phyloP scores from a whole-genome alignment of 2,329 filamentous ascomycete genomes.

The Elsinoe necatrix region DNA sequence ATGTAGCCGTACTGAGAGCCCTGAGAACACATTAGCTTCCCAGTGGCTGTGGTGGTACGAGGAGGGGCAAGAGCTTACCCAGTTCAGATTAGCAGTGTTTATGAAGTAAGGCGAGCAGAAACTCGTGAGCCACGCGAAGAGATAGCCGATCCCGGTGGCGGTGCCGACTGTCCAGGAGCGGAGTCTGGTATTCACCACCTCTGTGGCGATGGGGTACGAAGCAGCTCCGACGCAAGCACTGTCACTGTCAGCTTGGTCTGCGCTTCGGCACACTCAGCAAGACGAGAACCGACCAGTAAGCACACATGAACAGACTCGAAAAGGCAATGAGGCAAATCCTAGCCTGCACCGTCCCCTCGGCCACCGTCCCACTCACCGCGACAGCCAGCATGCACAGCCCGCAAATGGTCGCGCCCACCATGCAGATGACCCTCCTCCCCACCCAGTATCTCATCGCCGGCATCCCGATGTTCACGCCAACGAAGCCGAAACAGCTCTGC shows the following conservation, averaged over 20 bases:
- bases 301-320: slow-evolving; percentile 45
- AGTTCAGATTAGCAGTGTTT: slow-evolving; percentile 44
- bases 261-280: background rate
- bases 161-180: slow-evolving; percentile 48
- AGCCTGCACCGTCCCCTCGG: slow-evolving; percentile 22
- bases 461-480: slow-evolving; percentile 46
- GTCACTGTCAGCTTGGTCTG: slow-evolving; percentile 3
- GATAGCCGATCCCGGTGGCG: slow-evolving; percentile 46
- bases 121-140: slow-evolving; percentile 48
- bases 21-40: background rate
- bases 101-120: slow-evolving; percentile 54
- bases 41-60: background rate
- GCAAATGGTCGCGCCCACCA: slow-evolving; percentile 43
- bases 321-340: slow-evolving; percentile 45
- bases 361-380: slow-evolving; percentile 38
- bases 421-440: slow-evolving; percentile 45
- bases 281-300: slow-evolving; percentile 28
- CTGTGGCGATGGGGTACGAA: slow-evolving; percentile 45
- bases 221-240: slow-evolving; percentile 50
- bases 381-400: slow-evolving; percentile 47
- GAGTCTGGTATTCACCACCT: slow-evolving; percentile 30
- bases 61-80: slow-evolving; percentile 30
- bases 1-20: slow-evolving; percentile 48
- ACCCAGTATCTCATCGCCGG: slow-evolving; percentile 45
- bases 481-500: slow-evolving; percentile 45